These are phyloP conservation scores for Fusarium bactridioides DNA, from an alignment of 2,329 filamentous ascomycete species.

Conservation along the genomic window DNA sequence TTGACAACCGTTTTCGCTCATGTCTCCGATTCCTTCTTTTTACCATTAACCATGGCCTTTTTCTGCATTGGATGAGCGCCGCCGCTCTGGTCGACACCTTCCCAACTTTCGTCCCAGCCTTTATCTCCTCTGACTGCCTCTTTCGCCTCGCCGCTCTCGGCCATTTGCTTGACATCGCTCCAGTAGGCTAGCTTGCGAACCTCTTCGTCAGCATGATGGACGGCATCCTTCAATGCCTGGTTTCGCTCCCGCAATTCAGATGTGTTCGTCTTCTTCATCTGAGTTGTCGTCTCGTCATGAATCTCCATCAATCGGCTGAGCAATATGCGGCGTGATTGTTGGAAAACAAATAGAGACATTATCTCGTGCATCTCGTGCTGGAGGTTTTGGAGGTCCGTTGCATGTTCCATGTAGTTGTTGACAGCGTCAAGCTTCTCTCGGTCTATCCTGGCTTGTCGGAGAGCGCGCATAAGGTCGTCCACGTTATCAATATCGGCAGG, in stretches of 20 bases:
- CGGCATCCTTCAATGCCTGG: constrained; percentile 75
- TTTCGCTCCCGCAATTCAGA: constrained; percentile 55
- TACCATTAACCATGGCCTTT: constrained; percentile 33
- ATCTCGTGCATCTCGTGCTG: constrained; percentile 82
- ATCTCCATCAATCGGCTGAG: constrained; percentile 73
- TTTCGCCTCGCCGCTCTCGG: constrained; percentile 58
- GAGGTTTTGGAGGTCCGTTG: constrained; percentile 78
- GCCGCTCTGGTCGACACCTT: constrained; percentile 63
- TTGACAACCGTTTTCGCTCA: not conserved
- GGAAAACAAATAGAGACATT: constrained; percentile 88
- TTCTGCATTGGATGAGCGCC: constrained; percentile 48
- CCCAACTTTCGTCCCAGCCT: constrained; percentile 53
- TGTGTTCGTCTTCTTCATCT: constrained; percentile 50
- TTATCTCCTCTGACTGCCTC: constrained; percentile 52
- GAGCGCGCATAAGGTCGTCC: constrained; percentile 70
- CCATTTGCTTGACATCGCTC: constrained; percentile 80
- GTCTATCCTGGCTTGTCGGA: constrained; percentile 80
- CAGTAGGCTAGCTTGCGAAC: constrained; percentile 85
- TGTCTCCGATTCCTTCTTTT: constrained; percentile 10
- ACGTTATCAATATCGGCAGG: constrained; percentile 69
- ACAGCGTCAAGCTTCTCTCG: constrained; percentile 89
- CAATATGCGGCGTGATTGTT: constrained; percentile 82
- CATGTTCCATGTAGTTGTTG: constrained; percentile 81
- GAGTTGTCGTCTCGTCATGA: constrained; percentile 52
- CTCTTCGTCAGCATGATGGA: constrained; percentile 80